Conservation (phyloP, 768 basidiomycete species). For the Rhizopogon rudus region DNA sequence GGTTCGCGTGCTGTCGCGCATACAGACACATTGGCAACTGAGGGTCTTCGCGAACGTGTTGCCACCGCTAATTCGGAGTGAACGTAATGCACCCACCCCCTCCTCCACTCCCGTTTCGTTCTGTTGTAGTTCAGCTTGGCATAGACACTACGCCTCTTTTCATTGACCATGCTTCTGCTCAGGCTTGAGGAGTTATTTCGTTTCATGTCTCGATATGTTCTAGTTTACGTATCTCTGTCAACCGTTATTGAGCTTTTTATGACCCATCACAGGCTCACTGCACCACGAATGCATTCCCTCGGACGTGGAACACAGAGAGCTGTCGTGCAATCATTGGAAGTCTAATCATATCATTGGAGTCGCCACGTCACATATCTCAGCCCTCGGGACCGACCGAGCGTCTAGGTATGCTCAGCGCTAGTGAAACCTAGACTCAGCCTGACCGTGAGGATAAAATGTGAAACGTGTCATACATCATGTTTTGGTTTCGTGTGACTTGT, state of each 20-base stretch:
- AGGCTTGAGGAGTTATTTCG: background rate
- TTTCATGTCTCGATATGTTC: slow-evolving; percentile 4
- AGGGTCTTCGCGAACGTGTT: slow-evolving; percentile 41
- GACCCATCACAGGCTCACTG: background rate
- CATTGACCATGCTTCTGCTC: slow-evolving; percentile 1
- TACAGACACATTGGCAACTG: slow-evolving; percentile 47
- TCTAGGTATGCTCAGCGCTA: background rate
- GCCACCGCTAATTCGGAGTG: slow-evolving; percentile 33
- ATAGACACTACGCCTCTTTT: slow-evolving; percentile 5
- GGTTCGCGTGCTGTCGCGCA: slow-evolving; percentile 38
- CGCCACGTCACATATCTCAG: background rate
- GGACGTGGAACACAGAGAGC: background rate
- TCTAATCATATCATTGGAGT: background rate
- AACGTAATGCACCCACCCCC: slow-evolving; percentile 2
- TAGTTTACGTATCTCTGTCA: slow-evolving; percentile 4
- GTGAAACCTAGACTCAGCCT: background rate
- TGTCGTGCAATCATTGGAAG: background rate
- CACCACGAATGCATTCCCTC: background rate
- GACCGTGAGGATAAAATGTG: too few species aligned
- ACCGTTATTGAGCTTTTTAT: slow-evolving; percentile 1
- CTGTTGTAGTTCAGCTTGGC: slow-evolving; percentile 1
- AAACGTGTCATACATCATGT: too few species aligned
- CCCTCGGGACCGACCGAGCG: background rate
- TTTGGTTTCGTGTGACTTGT: too few species aligned
- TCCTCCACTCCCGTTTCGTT: background rate